Base-by-base conservation (phyloP, 768 basidiomycete species). In the Phallus indusiatus region DNA sequence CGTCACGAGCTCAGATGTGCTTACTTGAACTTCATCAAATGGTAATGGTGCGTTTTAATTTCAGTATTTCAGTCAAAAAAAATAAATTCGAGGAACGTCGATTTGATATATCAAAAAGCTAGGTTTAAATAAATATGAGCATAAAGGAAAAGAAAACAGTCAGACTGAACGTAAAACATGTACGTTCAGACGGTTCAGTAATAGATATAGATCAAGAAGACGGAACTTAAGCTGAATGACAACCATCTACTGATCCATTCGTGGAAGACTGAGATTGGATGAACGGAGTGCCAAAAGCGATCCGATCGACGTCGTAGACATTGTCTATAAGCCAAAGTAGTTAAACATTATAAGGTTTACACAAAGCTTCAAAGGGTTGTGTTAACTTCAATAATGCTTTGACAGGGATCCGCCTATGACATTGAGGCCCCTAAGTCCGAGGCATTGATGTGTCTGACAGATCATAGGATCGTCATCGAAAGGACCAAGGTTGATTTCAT, bases 391-490 rank as follows among this genome's bases (percentile, higher is more conserved):
- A 62, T 80, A 82, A 64, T 82, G 81, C 70, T 84, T 82, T 61
- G 83, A 67, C 55, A 82, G 60, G 62, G 79, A 80, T 24, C 78
- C 81, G 12, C 81, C 81, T 18, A 83, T 74, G 34, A 83, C 64
- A 67, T 50, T 72, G 52, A 78, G 68, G 1, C 76, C 76, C 28
- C 28, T 28, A 28, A 28, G 65, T 82, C 79, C 61, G 77, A 76
- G 17, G 81, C 79, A 63, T 83, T 83, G 71, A 82, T 80, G 24
- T 4, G 81, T 82, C 67, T 82, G 81, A 67, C 81, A 82, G 21
- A 73, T 68, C 12, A 73, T 64, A 2, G 79, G 69, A 63, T 82
- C 70, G 62, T 71, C 76, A 18, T 71, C 67, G 68, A 83, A 82
- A 14, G 81, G 81, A 10, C 81, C 81, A 35, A 82, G 79, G 63